Conservation (phyloP, 2,329 filamentous ascomycete species). For the Colletotrichum tropicale region DNA sequence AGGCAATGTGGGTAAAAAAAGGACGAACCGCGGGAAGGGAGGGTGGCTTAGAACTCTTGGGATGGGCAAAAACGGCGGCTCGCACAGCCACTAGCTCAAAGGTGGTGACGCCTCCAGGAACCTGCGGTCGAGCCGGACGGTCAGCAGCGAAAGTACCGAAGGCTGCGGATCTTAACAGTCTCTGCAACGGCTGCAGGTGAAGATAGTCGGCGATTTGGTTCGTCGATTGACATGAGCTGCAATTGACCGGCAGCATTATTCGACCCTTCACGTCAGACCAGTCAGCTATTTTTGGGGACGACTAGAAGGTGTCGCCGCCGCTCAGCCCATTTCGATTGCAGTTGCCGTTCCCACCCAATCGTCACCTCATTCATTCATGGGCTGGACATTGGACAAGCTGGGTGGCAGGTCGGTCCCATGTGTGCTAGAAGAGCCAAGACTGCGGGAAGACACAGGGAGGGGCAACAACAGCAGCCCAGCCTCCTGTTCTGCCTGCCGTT, state of each 20-base stretch:
- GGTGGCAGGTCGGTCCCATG: not conserved
- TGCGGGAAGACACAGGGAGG: not conserved
- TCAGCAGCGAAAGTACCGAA: not conserved
- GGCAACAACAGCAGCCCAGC: not conserved
- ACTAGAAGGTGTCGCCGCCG: not conserved
- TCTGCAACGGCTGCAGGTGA: not conserved
- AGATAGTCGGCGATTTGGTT: not conserved
- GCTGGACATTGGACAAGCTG: not conserved
- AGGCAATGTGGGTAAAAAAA: not conserved
- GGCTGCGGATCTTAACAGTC: not conserved
- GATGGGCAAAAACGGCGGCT: not conserved
- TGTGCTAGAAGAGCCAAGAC: not conserved
- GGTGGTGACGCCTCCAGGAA: not conserved
- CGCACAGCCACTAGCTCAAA: conserved; percentile 2
- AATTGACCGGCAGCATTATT: not conserved
- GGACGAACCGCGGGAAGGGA: not conserved
- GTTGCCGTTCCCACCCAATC: not conserved
- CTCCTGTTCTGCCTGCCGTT: not conserved
- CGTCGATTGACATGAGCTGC: not conserved
- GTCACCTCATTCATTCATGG: not conserved
- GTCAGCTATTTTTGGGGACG: not conserved
- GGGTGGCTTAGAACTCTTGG: not conserved
- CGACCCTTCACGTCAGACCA: not conserved
- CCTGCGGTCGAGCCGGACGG: not conserved
- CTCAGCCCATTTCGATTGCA: not conserved